Percentiles rank a stretch among this genome's conserved stretches.
Conservation (phyloP, 768 basidiomycete genomes). For the Pleurotus djamor region DNA sequence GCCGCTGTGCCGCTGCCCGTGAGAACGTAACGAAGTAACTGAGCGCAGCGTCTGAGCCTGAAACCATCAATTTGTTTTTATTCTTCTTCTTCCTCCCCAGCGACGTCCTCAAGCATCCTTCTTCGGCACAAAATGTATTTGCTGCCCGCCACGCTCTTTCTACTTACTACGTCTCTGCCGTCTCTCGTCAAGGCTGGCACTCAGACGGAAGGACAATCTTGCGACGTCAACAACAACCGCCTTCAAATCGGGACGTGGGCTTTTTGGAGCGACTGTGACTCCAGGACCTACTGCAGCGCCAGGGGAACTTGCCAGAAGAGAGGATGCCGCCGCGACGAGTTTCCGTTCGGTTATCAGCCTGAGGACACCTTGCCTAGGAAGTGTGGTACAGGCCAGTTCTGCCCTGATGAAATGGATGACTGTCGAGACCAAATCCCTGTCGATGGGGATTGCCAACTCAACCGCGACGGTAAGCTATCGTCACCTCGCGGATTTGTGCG, state of each 20-base stretch:
- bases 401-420: conserved; percentile 77
- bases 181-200: conserved; percentile 45
- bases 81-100: neutral
- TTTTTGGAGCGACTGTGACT: conserved; percentile 77
- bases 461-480: conserved; percentile 71
- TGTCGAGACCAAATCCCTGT: conserved; percentile 64
- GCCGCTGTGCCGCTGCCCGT: neutral
- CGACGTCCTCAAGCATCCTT: conserved; percentile 8
- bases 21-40: neutral
- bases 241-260: conserved; percentile 78
- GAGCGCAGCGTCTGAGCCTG: neutral
- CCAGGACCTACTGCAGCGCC: conserved; percentile 61
- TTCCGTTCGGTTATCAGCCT: conserved; percentile 64
- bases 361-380: conserved; percentile 49
- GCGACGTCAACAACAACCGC: conserved; percentile 56
- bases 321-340: conserved; percentile 75
- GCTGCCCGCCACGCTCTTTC: conserved; percentile 51
- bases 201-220: conserved; percentile 40
- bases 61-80: neutral
- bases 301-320: conserved; percentile 55
- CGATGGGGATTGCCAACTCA: conserved; percentile 75
- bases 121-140: conserved; percentile 19
- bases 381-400: conserved; percentile 67
- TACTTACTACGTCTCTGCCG: conserved; percentile 32
- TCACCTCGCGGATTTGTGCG: neutral